phyloP scores from a whole-genome alignment of 805 yeast genomes.

The Saturnispora dispora region DNA sequence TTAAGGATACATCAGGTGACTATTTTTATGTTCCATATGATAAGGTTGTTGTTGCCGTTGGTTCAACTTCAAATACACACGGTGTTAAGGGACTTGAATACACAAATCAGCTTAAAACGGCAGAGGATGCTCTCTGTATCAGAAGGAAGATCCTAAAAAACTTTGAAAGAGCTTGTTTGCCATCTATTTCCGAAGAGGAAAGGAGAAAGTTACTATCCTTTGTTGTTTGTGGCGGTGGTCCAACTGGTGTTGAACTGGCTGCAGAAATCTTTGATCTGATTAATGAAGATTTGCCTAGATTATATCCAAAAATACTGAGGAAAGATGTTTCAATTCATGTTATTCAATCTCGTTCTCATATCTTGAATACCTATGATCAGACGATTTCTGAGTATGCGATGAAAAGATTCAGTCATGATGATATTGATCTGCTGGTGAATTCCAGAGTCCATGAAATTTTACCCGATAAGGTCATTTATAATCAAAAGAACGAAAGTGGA shows the following conservation, averaged over 20 bases:
- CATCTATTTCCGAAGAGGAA: slow-evolving; percentile 62
- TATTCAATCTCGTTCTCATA: slow-evolving; percentile 87
- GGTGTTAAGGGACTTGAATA: slow-evolving; percentile 93
- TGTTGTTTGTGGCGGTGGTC: slow-evolving; percentile 96
- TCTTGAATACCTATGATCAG: slow-evolving; percentile 63
- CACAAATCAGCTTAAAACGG: slow-evolving; percentile 83
- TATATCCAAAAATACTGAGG: slow-evolving; percentile 75
- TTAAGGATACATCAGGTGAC: slow-evolving; percentile 41
- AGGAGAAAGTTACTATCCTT: slow-evolving; percentile 77
- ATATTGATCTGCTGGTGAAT: slow-evolving; percentile 68
- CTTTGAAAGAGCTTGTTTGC: slow-evolving; percentile 77
- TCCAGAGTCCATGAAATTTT: slow-evolving; percentile 84
- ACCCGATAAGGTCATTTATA: slow-evolving; percentile 50
- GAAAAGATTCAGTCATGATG: slow-evolving; percentile 54
- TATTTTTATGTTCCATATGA: slow-evolving; percentile 53
- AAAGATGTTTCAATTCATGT: slow-evolving; percentile 74
- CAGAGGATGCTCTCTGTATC: slow-evolving; percentile 76
- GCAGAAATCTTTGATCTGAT: slow-evolving; percentile 92
- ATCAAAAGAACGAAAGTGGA: slow-evolving; percentile 36
- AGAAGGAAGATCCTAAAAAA: slow-evolving; percentile 74
- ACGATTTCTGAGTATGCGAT: slow-evolving; percentile 70
- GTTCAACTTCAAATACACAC: slow-evolving; percentile 89
- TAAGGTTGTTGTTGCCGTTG: slow-evolving; percentile 84
- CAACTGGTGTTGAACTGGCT: slow-evolving; percentile 96
- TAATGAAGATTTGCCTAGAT: slow-evolving; percentile 78